Base-by-base conservation (phyloP, 257 asterid species). In the Scutellaria galericulata region DNA sequence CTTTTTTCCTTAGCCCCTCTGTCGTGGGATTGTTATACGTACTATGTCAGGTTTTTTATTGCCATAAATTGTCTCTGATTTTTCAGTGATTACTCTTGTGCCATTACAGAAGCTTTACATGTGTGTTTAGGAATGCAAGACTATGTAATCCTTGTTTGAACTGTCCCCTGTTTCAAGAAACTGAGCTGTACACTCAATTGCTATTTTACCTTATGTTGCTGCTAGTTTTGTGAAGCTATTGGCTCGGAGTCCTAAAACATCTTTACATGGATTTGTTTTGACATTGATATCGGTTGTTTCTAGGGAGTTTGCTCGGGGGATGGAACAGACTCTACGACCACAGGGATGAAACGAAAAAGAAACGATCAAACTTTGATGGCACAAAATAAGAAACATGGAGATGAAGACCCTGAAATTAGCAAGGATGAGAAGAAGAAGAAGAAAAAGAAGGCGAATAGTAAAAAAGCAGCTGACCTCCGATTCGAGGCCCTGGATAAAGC, bases 391-490 rank as follows among this genome's bases (percentile, higher is more conserved):
- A 78, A 74, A 65, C 65, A 64, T 18, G 79, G 45, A 6, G 76
- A 71, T 50, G 80, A 71, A 13, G 70, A 9, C 50, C 73, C 59
- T 70, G 72, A 76, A 61, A 59, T 35, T 64, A 73, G 61, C 62
- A 40, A 35, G 24, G 62, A 44, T 42, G 91, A 77, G 73, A 89
- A 83, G 85, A 86, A 84, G 85, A 86, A 84, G 67, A 87, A 78
- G 79, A 90, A 85, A 71, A 90, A 80, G 87, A 78, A 75, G 79
- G 37, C 5, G 77, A 91, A 83, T 76, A 73, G 77, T 51, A 86
- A 86, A 40, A 79, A 80, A 67, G 91, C 82, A 53, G 68, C 77
- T n/a, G 98, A 95, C 78, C 97, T 90, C 27, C 91, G 97, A 48
- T 95, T 92, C 81, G 88, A 81, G 68, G 58, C 78, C 35, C 22